A percentile compares a stretch with the other conserved stretches of the same genome.
Evolutionary conservation across 2,329 filamentous ascomycete species (phyloP).

Genomic region (Colletotrichum liaoningense): DNA sequence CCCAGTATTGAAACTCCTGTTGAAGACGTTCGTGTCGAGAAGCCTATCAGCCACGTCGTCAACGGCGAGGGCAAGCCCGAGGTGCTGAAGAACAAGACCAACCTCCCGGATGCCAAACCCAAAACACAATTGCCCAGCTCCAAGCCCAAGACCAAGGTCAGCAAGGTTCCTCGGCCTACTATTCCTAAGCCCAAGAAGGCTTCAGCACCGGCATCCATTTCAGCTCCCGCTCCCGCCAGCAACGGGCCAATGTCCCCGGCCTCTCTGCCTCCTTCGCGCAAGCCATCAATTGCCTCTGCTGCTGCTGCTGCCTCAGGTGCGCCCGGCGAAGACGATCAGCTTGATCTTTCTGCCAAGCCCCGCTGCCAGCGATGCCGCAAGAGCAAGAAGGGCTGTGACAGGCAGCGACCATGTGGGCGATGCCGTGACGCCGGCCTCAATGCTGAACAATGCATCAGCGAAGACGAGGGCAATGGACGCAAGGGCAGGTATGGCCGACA

Average conservation of each 20-base stretch:
- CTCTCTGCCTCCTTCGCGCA: conserved; percentile 79
- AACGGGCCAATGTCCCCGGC: conserved; percentile 68
- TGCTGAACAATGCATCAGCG: conserved; percentile 93
- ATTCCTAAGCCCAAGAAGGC: conserved; percentile 65
- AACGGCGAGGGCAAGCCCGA: conserved; percentile 54
- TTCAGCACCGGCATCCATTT: conserved; percentile 36
- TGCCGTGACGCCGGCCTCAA: conserved; percentile 97
- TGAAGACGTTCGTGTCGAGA: conserved; percentile 67
- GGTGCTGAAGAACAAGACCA: conserved; percentile 48
- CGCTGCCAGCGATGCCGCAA: conserved; percentile 98
- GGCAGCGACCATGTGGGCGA: conserved; percentile 92
- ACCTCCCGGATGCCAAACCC: conserved; percentile 49
- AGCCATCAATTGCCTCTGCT: conserved; percentile 77
- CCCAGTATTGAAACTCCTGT: conserved; percentile 61
- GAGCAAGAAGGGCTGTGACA: conserved; percentile 99
- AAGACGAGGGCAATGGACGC: conserved; percentile 96
- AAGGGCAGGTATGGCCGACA: conserved; percentile 89
- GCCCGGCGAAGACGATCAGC: conserved; percentile 87
- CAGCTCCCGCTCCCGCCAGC: conserved; percentile 40
- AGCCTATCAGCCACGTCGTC: conserved; percentile 47
- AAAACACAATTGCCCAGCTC: conserved; percentile 47
- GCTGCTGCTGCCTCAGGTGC: conserved; percentile 58
- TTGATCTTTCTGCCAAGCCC: conserved; percentile 93
- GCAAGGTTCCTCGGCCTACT: conserved; percentile 51
- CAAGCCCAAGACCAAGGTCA: conserved; percentile 59